Conservation (phyloP, 106 monocot species). For the Allium fistulosum region DNA sequence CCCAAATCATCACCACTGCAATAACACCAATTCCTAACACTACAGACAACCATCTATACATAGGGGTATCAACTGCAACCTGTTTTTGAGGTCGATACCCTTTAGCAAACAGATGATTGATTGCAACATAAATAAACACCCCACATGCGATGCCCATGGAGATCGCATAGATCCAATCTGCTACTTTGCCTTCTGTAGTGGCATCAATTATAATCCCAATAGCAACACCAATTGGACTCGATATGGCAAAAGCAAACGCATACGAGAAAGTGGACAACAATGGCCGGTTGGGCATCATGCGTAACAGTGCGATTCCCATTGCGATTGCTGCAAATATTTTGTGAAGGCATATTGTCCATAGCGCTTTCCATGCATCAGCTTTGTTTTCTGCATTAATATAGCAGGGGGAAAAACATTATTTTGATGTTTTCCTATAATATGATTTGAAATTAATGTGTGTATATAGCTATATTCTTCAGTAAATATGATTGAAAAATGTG, state of each 20-base stretch:
- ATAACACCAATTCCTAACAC: constrained; percentile 60
- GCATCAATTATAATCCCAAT: constrained; percentile 76
- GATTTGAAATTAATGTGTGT: neutral
- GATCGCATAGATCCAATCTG: constrained; percentile 81
- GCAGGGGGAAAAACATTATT: neutral
- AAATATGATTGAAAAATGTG: neutral
- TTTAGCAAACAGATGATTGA: constrained; percentile 71
- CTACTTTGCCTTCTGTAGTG: constrained; percentile 62
- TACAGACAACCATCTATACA: constrained; percentile 41
- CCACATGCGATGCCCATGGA: constrained; percentile 83
- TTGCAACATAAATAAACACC: constrained; percentile 66
- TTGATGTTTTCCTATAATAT: neutral
- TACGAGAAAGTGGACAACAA: constrained; percentile 49
- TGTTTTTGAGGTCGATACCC: constrained; percentile 39
- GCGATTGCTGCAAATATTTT: constrained; percentile 79
- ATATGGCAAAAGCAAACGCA: constrained; percentile 73
- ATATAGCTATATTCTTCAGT: neutral
- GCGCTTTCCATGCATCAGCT: constrained; percentile 71
- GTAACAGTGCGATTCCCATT: constrained; percentile 72
- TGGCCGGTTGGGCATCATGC: constrained; percentile 67
- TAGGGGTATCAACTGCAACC: constrained; percentile 10
- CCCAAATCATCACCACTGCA: constrained; percentile 90
- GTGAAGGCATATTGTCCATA: constrained; percentile 82
- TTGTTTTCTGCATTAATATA: constrained; percentile 40
- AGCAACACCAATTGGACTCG: constrained; percentile 63